Conservation (phyloP, 2,329 filamentous ascomycete genomes). For the Curvularia eragrostidis region DNA sequence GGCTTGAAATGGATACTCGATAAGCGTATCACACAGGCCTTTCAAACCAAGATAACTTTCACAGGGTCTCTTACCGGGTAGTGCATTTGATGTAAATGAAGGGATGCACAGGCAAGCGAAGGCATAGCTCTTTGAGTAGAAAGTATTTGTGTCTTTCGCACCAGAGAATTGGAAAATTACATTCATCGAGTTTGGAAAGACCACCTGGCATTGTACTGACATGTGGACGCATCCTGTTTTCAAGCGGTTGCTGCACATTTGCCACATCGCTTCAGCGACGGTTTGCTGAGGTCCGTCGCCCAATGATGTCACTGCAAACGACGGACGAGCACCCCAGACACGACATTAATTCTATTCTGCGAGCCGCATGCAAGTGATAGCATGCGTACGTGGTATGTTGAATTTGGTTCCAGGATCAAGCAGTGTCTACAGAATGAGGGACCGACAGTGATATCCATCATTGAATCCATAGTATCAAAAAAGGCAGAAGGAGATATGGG, state of each 20-base stretch:
- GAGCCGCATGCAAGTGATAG: background rate
- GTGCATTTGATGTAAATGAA: background rate
- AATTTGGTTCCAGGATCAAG: too few species aligned
- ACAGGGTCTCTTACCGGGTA: background rate
- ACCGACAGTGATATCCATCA: too few species aligned
- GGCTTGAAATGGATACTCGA: too few species aligned
- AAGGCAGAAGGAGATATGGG: background rate
- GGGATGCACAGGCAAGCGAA: too few species aligned
- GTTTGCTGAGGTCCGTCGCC: background rate
- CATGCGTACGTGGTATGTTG: background rate
- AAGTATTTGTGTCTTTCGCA: too few species aligned
- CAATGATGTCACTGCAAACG: background rate
- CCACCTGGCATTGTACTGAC: background rate
- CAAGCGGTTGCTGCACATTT: background rate
- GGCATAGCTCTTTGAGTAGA: too few species aligned
- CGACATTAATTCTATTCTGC: background rate
- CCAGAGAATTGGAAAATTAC: too few species aligned
- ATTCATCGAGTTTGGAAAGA: too few species aligned
- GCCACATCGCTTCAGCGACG: background rate
- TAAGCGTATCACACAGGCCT: background rate
- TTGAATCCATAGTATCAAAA: background rate
- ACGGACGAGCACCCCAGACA: background rate
- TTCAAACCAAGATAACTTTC: background rate
- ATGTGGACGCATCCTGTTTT: background rate
- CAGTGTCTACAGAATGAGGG: too few species aligned